Evolutionary conservation across 2,329 filamentous ascomycete species (phyloP).

Genomic region (Malbranchea cinnamomea): DNA sequence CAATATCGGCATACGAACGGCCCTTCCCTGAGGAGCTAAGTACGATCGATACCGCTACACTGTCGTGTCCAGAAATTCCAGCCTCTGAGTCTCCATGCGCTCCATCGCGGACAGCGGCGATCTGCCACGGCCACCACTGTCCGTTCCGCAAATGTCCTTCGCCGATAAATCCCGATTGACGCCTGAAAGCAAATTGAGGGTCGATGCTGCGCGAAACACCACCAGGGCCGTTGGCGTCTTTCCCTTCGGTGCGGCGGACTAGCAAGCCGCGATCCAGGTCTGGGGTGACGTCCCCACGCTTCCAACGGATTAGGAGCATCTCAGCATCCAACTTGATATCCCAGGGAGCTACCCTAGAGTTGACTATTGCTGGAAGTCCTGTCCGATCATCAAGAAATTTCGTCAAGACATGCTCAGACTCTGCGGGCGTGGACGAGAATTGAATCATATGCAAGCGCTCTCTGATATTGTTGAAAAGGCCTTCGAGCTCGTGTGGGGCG

Average conservation of each 20-base stretch:
- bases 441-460: slow-evolving; percentile 7
- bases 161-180: slow-evolving; percentile 4
- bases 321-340: slow-evolving; percentile 10
- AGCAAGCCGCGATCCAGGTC: slow-evolving; percentile 8
- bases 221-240: slow-evolving; percentile 1
- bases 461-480: slow-evolving; percentile 5
- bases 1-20: slow-evolving; percentile 33
- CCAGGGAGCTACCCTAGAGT: slow-evolving; percentile 7
- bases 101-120: slow-evolving; percentile 14
- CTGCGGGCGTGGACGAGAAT: slow-evolving; percentile 5
- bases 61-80: slow-evolving; percentile 33
- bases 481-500: neutral
- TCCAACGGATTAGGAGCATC: slow-evolving; percentile 7
- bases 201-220: slow-evolving; percentile 8
- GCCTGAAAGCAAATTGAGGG: slow-evolving; percentile 4
- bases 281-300: slow-evolving; percentile 7
- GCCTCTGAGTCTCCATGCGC: slow-evolving; percentile 14
- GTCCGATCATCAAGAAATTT: slow-evolving; percentile 7
- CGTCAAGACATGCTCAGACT: slow-evolving; percentile 1
- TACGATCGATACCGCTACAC: slow-evolving; percentile 42
- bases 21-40: slow-evolving; percentile 19
- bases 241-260: neutral
- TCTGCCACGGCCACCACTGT: slow-evolving; percentile 14
- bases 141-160: slow-evolving; percentile 13
- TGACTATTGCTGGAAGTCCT: slow-evolving; percentile 8